These are phyloP conservation scores for Chrysoporthe cubensis DNA, from an alignment of 2,329 filamentous ascomycete species.

Conservation along the genomic window DNA sequence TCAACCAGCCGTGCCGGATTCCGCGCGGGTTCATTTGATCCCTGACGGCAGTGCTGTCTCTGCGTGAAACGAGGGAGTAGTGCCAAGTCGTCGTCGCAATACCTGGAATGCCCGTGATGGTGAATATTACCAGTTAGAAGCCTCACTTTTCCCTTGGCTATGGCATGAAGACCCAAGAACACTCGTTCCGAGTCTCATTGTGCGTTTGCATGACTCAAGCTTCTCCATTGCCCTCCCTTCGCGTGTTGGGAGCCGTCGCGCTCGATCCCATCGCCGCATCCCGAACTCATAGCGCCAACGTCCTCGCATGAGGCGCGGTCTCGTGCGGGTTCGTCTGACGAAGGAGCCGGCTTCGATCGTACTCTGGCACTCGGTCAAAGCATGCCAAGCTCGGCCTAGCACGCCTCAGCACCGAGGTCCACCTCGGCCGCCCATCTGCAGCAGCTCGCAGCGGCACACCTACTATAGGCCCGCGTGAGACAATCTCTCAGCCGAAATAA, in stretches of 20 bases:
- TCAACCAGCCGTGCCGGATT: neutral
- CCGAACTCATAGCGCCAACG: neutral
- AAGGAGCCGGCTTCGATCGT: neutral
- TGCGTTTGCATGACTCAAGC: too few relatives aligned
- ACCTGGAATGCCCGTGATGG: neutral
- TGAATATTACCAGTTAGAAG: neutral
- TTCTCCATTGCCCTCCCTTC: neutral
- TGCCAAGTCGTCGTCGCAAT: slow-evolving; percentile 6
- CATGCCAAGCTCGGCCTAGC: neutral
- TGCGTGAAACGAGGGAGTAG: neutral
- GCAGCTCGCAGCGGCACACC: neutral
- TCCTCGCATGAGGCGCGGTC: neutral
- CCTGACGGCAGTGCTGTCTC: neutral
- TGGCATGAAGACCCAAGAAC: neutral
- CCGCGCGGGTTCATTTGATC: neutral
- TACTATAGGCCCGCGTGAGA: neutral
- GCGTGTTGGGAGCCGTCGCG: neutral
- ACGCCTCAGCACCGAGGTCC: neutral
- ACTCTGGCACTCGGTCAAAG: neutral
- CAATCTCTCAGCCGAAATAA: neutral
- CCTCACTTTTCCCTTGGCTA: neutral
- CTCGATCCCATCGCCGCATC: neutral
- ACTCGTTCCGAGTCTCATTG: neutral
- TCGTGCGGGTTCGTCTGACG: neutral
- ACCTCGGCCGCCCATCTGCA: neutral